A percentile compares a stretch with the other conserved stretches of the same genome.
phyloP scores from a whole-genome alignment of 805 yeast species.

The Cyberlindnera xylosilytica region DNA sequence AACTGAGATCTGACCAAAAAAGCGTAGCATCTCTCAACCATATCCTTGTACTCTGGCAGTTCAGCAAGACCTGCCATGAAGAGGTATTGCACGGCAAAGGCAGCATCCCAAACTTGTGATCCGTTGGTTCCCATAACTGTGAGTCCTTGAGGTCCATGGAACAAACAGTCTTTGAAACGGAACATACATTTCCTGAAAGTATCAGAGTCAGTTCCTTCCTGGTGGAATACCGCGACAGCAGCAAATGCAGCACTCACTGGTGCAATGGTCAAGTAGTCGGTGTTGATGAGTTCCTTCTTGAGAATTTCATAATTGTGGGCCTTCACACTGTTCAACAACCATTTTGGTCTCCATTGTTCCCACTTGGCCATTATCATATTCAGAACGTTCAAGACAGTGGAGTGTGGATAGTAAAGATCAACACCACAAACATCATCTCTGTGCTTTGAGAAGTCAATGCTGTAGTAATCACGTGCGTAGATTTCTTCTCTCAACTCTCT shows the following conservation, averaged over 20 bases:
- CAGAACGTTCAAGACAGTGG: constrained; percentile 56
- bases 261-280: constrained; percentile 82
- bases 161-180: constrained; percentile 72
- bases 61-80: constrained; percentile 78
- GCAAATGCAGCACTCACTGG: constrained; percentile 90
- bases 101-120: constrained; percentile 94
- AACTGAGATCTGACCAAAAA: constrained; percentile 84
- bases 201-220: constrained; percentile 67
- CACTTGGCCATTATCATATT: constrained; percentile 61
- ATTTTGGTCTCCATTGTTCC: constrained; percentile 73
- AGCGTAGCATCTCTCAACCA: constrained; percentile 61
- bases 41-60: constrained; percentile 57
- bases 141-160: constrained; percentile 88
- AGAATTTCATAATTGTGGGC: constrained; percentile 58
- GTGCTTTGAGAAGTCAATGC: constrained; percentile 64
- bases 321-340: constrained; percentile 56
- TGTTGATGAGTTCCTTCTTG: constrained; percentile 70
- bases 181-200: constrained; percentile 52
- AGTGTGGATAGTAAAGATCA: constrained; percentile 92
- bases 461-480: constrained; percentile 60
- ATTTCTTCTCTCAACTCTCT: constrained; percentile 71
- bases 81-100: constrained; percentile 83
- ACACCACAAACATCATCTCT: constrained; percentile 88
- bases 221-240: constrained; percentile 63
- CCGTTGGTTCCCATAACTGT: constrained; percentile 97